These are phyloP conservation scores for Kalaharituber pfeilii DNA, from an alignment of 2,329 filamentous ascomycete genomes.

Conservation along the genomic window DNA sequence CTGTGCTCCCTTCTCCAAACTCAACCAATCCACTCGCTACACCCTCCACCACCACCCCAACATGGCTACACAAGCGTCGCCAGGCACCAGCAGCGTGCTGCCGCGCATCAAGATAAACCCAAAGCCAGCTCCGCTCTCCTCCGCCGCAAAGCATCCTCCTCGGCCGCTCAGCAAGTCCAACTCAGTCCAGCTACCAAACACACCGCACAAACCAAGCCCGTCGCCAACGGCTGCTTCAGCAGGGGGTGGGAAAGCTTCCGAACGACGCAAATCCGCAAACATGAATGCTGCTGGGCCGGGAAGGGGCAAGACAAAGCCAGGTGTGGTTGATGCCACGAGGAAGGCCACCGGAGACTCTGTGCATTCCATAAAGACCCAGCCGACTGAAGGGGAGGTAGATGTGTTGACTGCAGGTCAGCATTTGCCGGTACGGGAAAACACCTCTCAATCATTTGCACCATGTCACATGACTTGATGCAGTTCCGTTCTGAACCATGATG, in stretches of 20 bases:
- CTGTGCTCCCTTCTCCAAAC: too few relatives aligned
- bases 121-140: background rate
- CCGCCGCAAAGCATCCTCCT: background rate
- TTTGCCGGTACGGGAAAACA: background rate
- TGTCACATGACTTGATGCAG: background rate
- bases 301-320: background rate
- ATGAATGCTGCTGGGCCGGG: background rate
- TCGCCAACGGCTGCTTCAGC: background rate
- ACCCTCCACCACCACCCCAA: background rate
- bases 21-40: background rate
- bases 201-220: background rate
- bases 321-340: background rate
- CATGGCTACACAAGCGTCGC: background rate
- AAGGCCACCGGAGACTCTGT: background rate
- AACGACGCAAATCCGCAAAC: background rate
- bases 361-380: background rate
- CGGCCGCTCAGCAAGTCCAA: background rate
- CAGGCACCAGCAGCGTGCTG: background rate
- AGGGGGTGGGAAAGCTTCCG: background rate
- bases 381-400: background rate
- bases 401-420: background rate
- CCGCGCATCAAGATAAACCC: background rate
- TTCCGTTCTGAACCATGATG: too few relatives aligned
- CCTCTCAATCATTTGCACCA: background rate
- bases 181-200: background rate